phyloP scores from a whole-genome alignment of 75 land plant genomes.

The Cryptomeria japonica region DNA sequence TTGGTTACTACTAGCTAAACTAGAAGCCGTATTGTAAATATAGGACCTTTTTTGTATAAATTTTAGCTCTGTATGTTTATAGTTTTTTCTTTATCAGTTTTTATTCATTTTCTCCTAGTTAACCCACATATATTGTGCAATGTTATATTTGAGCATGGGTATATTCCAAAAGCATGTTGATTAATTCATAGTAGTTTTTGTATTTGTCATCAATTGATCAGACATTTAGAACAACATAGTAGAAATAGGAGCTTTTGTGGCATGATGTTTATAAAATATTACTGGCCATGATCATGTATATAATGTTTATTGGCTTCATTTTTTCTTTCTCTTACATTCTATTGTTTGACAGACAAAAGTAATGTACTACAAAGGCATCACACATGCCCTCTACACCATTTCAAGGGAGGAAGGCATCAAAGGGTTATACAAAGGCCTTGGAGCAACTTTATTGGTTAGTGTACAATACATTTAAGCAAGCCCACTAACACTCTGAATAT shows the following conservation, averaged over 20 bases:
- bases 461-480: not conserved
- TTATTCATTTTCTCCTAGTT: not conserved
- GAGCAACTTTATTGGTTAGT: constrained; percentile 84
- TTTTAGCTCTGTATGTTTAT: not conserved
- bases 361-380: constrained; percentile 85
- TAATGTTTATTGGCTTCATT: not conserved
- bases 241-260: not conserved
- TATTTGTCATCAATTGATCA: not conserved
- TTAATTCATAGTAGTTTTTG: not conserved
- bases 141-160: not conserved
- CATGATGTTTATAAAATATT: not conserved
- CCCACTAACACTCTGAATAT: not conserved
- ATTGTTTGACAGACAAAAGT: constrained; percentile 69
- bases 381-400: constrained; percentile 78
- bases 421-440: constrained; percentile 92
- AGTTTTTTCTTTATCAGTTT: not conserved
- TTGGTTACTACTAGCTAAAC: not conserved
- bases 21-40: not conserved
- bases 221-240: not conserved
- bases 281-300: not conserved
- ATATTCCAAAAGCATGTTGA: not conserved
- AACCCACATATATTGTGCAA: not conserved
- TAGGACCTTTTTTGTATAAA: not conserved
- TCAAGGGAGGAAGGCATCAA: constrained; percentile 74
- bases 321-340: not conserved